Percentiles rank a stretch among this genome's conserved stretches.
These are phyloP conservation scores for Gautieria morchelliformis DNA, from an alignment of 768 basidiomycete genomes.

Conservation along the genomic window DNA sequence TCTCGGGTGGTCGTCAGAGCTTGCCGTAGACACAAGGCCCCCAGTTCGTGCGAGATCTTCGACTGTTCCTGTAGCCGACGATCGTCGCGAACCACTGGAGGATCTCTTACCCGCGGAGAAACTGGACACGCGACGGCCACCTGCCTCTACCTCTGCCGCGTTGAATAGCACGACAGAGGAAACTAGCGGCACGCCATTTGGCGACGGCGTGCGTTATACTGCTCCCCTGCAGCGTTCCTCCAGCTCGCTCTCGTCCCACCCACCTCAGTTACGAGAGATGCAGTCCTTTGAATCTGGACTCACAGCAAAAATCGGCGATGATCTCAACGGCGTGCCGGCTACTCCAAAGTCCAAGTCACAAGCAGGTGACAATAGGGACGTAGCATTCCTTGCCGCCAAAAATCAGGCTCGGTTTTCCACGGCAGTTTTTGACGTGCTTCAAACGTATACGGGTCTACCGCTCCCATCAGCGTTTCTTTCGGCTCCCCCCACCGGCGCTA, in stretches of 20 bases:
- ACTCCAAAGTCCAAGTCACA: background rate
- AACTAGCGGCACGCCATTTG: background rate
- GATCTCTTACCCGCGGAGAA: background rate
- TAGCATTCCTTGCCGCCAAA: background rate
- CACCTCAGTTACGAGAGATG: constrained; percentile 63
- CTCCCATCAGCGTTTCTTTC: constrained; percentile 56
- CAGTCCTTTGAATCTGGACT: constrained; percentile 80
- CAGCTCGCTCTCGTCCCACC: background rate
- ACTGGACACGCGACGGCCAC: background rate
- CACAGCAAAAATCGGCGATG: constrained; percentile 53
- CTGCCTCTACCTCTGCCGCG: constrained; percentile 4
- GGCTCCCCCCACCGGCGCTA: constrained; percentile 48
- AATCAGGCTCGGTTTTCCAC: constrained; percentile 43
- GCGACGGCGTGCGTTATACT: constrained; percentile 4
- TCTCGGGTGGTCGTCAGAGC: constrained; percentile 3
- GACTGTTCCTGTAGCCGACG: background rate
- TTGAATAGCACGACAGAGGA: background rate
- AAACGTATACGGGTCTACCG: constrained; percentile 71
- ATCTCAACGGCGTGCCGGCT: background rate
- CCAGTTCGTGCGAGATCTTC: background rate
- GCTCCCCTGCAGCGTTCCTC: background rate
- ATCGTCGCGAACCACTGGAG: background rate
- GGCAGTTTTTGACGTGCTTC: constrained; percentile 72
- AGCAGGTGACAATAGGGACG: background rate
- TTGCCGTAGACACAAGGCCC: background rate